Evolutionary conservation across 768 basidiomycete species (phyloP).

Genomic region (Boletus bicolor): DNA sequence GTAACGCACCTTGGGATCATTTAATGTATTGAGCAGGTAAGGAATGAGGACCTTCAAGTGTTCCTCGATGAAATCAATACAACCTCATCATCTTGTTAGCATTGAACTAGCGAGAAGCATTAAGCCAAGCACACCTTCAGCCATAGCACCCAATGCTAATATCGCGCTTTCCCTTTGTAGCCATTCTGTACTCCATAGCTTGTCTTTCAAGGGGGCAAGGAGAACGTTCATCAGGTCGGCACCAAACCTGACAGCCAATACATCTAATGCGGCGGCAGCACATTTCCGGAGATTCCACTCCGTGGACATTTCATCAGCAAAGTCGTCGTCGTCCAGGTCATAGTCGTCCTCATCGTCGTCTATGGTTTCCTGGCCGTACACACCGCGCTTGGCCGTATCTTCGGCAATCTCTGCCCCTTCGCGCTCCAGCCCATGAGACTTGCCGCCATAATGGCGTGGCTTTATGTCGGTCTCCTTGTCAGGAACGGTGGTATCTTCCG

Average conservation of each 20-base stretch:
- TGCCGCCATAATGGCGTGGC: conserved; percentile 86
- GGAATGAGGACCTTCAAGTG: conserved; percentile 93
- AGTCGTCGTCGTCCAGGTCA: conserved; percentile 78
- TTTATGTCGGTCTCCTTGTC: conserved; percentile 97
- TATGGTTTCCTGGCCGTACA: conserved; percentile 77
- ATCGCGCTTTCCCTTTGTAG: conserved; percentile 93
- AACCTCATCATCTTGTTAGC: conserved; percentile 53
- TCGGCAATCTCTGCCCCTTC: conserved; percentile 44
- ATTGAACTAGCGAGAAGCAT: not conserved
- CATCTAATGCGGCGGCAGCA: conserved; percentile 95
- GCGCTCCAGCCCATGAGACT: conserved; percentile 81
- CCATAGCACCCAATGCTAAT: conserved; percentile 94
- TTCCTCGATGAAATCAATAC: conserved; percentile 92
- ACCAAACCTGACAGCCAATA: conserved; percentile 90
- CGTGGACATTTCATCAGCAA: conserved; percentile 94
- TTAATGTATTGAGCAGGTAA: conserved; percentile 86
- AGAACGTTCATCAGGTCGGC: conserved; percentile 87
- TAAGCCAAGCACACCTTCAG: conserved; percentile 68
- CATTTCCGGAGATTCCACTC: conserved; percentile 99
- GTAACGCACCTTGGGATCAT: conserved; percentile 78
- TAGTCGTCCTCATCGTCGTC: conserved; percentile 88
- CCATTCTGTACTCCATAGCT: conserved; percentile 93
- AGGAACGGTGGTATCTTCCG: conserved; percentile 84
- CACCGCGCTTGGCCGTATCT: conserved; percentile 44
- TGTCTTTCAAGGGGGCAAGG: conserved; percentile 85